Evolutionary conservation across 2,329 filamentous ascomycete species (phyloP).

Genomic region (Xylaria digitata): DNA sequence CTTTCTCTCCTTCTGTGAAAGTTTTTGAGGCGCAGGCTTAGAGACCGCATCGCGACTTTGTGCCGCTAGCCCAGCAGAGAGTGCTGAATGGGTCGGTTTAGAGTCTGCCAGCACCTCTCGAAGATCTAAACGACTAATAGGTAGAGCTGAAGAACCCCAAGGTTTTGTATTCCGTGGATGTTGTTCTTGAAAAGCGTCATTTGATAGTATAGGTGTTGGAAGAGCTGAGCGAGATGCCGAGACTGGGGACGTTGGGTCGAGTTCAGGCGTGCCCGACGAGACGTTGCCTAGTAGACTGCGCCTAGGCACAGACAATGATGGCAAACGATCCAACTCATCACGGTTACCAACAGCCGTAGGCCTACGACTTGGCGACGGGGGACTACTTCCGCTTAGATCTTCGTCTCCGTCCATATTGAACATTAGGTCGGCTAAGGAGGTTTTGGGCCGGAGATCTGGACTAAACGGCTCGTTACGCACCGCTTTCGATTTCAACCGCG

Average conservation of each 20-base stretch:
- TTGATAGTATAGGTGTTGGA: conserved; percentile 26
- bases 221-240: conserved; percentile 23
- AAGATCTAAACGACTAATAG: conserved; percentile 75
- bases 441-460: conserved; percentile 75
- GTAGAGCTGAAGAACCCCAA: conserved; percentile 63
- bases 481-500: conserved; percentile 59
- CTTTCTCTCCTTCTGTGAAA: conserved; percentile 95
- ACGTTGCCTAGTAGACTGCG: conserved; percentile 54
- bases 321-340: conserved; percentile 49
- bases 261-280: conserved; percentile 37
- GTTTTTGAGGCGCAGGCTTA: conserved; percentile 63
- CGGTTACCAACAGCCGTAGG: conserved; percentile 33
- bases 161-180: conserved; percentile 53
- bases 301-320: conserved; percentile 53
- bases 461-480: conserved; percentile 68
- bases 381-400: conserved; percentile 52
- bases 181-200: conserved; percentile 36
- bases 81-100: conserved; percentile 61
- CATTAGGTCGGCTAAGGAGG: conserved; percentile 80
- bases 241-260: conserved; percentile 32
- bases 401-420: conserved; percentile 93
- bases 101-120: conserved; percentile 78
- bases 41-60: conserved; percentile 58
- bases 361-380: conserved; percentile 47
- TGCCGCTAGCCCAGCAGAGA: conserved; percentile 66